Conservation (phyloP, 176 grass and related monocot species). For the Miscanthus lutarioriparius region DNA sequence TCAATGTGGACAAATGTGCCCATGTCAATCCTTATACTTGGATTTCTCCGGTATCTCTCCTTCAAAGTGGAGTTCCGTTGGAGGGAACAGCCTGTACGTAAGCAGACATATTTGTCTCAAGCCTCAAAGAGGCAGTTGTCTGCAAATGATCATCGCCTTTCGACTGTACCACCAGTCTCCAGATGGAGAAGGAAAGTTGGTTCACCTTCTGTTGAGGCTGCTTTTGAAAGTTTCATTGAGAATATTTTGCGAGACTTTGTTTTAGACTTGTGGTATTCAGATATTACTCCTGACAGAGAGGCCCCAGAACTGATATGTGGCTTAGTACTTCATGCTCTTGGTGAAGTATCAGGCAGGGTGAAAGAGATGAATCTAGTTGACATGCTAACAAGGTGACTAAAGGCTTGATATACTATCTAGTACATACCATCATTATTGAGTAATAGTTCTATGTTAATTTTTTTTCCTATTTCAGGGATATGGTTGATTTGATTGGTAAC, state of each 20-base stretch:
- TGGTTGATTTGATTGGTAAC: conserved; percentile 82
- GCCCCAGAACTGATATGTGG: conserved; percentile 79
- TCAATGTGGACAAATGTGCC: conserved; percentile 99
- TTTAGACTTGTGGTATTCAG: conserved; percentile 84
- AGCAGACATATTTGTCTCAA: conserved; percentile 74
- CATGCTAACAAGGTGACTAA: conserved; percentile 78
- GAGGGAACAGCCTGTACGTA: conserved; percentile 61
- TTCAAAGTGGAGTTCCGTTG: conserved; percentile 84
- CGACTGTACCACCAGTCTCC: conserved; percentile 56
- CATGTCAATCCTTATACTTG: conserved; percentile 90
- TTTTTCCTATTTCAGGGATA: conserved; percentile 58
- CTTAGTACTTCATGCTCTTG: conserved; percentile 83
- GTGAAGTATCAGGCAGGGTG: conserved; percentile 75
- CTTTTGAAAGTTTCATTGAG: conserved; percentile 82
- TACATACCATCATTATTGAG: conserved; percentile 15
- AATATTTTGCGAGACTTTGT: conserved; percentile 94
- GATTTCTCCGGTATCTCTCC: conserved; percentile 74
- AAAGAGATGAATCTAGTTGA: conserved; percentile 96
- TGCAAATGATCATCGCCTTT: conserved; percentile 70
- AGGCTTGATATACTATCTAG: conserved; percentile 24
- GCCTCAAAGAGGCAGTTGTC: conserved; percentile 67
- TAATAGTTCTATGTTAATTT: conserved; percentile 9
- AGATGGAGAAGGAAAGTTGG: conserved; percentile 94
- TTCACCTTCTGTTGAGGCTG: conserved; percentile 75
- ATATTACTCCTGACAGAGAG: conserved; percentile 87